Conservation (phyloP, 202 grass and related monocot species). For the Elaeis oleifera region DNA sequence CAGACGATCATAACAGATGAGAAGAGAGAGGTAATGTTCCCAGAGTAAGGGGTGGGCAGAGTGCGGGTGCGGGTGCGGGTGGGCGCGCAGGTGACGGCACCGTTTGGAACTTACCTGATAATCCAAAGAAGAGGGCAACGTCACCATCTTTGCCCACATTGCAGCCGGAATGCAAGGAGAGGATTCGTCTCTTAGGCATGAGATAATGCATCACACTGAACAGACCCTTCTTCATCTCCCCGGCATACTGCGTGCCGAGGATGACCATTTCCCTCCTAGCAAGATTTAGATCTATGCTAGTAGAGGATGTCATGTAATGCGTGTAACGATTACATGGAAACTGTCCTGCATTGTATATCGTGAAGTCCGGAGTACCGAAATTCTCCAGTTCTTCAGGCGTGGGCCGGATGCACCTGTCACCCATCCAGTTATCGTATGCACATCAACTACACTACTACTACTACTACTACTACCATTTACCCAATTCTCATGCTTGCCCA, state of each 20-base stretch:
- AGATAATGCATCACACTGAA: constrained; percentile 99
- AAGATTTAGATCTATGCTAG: constrained; percentile 93
- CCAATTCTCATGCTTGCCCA: constrained; percentile 22
- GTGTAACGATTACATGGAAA: constrained; percentile 99
- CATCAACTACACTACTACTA: not conserved
- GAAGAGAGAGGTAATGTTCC: too few species aligned
- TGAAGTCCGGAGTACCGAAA: constrained; percentile 98
- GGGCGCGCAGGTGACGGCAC: constrained; percentile 61
- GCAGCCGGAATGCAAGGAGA: constrained; percentile 96
- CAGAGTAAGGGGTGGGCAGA: not conserved
- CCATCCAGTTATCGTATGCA: constrained; percentile 55
- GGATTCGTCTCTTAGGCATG: constrained; percentile 91
- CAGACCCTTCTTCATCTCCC: constrained; percentile 99
- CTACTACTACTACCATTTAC: not conserved
- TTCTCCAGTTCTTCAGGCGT: constrained; percentile 94
- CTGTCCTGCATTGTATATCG: constrained; percentile 98
- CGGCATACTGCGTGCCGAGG: constrained; percentile 98
- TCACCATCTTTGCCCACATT: constrained; percentile 95
- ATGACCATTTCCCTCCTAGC: constrained; percentile 98
- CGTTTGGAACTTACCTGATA: constrained; percentile 75
- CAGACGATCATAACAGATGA: not conserved
- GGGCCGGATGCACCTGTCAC: constrained; percentile 86
- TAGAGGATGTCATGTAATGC: constrained; percentile 99
- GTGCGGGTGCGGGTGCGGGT: constrained; percentile 32
- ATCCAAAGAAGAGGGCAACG: constrained; percentile 98